Evolutionary conservation across 352 stramenopile species (phyloP).

Genomic region (Globisporangium nodosum): DNA sequence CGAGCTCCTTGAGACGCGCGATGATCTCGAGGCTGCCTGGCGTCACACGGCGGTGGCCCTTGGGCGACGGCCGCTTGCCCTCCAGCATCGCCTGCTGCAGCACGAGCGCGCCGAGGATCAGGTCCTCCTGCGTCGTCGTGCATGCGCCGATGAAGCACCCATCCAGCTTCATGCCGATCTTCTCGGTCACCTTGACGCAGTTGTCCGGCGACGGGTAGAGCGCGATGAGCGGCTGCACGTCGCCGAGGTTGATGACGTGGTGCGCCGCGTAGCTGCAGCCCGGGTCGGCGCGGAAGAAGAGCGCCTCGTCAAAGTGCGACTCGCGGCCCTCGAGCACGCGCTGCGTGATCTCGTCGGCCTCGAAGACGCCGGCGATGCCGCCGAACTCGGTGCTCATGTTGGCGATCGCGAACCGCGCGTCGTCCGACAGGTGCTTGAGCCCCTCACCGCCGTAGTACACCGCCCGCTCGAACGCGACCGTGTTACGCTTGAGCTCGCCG

Average conservation of each 20-base stretch:
- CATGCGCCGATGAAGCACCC: conserved; percentile 85
- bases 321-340: conserved; percentile 32
- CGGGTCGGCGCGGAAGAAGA: conserved; percentile 78
- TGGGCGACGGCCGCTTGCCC: conserved; percentile 46
- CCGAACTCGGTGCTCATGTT: conserved; percentile 88
- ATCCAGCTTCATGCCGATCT: conserved; percentile 69
- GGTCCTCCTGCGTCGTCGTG: conserved; percentile 76
- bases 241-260: conserved; percentile 69
- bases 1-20: conserved; percentile 71
- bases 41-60: conserved; percentile 72
- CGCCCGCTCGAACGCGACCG: conserved; percentile 67
- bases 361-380: conserved; percentile 80
- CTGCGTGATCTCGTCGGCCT: conserved; percentile 52
- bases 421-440: conserved; percentile 68
- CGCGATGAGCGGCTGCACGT: conserved; percentile 68
- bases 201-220: conserved; percentile 82
- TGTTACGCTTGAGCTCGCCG: conserved; percentile 84
- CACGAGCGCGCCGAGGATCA: conserved; percentile 74
- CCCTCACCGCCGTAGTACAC: conserved; percentile 75
- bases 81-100: conserved; percentile 70
- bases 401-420: conserved; percentile 77
- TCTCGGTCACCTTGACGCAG: conserved; percentile 60
- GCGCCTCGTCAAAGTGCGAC: conserved; percentile 69
- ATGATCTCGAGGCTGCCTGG: conserved; percentile 19
- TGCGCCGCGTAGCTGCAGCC: conserved; percentile 69